Percentiles rank a stretch among this genome's conserved stretches.
These are phyloP conservation scores for Epithemia pelagica DNA, from an alignment of 108 stramenopile species.

Conservation along the genomic window DNA sequence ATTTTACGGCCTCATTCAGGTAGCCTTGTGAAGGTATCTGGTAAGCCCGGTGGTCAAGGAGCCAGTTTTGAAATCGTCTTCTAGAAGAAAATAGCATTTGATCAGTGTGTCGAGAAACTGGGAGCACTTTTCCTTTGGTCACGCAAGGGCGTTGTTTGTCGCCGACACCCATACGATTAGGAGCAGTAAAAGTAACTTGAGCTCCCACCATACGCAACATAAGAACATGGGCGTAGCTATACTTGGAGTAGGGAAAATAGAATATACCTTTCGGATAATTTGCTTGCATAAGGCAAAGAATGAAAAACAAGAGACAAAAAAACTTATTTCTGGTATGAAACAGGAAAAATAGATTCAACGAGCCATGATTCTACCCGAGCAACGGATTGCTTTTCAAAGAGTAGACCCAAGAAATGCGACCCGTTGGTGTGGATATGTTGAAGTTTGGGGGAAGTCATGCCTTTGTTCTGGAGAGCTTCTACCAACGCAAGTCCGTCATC, in stretches of 20 bases:
- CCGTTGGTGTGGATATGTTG: not conserved
- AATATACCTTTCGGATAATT: too few relatives aligned
- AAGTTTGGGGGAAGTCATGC: not conserved
- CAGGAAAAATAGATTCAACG: not conserved
- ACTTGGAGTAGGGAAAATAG: too few relatives aligned
- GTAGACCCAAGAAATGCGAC: not conserved
- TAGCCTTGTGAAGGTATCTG: conserved; percentile 70
- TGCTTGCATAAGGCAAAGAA: too few relatives aligned
- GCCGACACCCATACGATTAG: too few relatives aligned
- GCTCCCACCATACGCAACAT: too few relatives aligned
- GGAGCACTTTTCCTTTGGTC: too few relatives aligned
- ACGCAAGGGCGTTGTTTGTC: too few relatives aligned
- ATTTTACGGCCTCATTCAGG: conserved; percentile 71
- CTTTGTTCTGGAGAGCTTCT: not conserved
- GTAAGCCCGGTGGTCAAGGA: conserved; percentile 1
- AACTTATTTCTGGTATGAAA: too few relatives aligned
- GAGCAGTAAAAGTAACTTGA: too few relatives aligned
- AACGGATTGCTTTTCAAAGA: not conserved
- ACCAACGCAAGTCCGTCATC: conserved; percentile 4
- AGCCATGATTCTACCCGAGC: not conserved
- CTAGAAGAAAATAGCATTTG: conserved; percentile 3
- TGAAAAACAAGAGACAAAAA: too few relatives aligned
- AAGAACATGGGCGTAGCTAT: too few relatives aligned
- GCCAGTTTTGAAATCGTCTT: conserved; percentile 13
- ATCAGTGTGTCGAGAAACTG: too few relatives aligned